Base-by-base conservation (phyloP, 108 stramenopile genomes). In the Cyclotella sp. region DNA sequence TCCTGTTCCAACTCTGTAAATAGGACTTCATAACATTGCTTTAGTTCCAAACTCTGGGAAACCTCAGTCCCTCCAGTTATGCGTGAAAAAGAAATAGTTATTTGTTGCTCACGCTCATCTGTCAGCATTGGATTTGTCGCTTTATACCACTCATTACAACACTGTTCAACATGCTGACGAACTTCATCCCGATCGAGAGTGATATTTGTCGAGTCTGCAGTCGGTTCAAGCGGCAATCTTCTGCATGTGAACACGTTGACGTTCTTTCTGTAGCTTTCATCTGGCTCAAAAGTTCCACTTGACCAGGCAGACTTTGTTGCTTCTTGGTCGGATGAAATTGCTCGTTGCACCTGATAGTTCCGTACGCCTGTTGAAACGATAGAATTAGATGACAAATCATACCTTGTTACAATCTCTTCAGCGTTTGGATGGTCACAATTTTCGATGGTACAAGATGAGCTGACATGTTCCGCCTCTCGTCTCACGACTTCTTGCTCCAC, bases 1-100 rank as follows among this genome's bases (percentile, higher is more conserved):
- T 95, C 90, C 47, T 85, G 88, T 66, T 95, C 94, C 10, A 78
- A 81, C 0, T 82, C 85, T 39, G 91, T 93, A 62, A 95, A 95
- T 40, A 95, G 43, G 11, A 90, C 60, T 12, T 72, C 49, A 63
- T 88, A 93, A 70, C 84, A 90, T 14, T 73, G 18, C 49, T 62
- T 39, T 34, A 93, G 60, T 53, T 70, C 58, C 29, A 88, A 70
- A 12, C 63, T 22, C 12, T 49, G 61, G 14, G 30, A 9, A 12
- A 15, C 60, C 34, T 39, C 30, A 19, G 29, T 62, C 53, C 28
- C n/a, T 52, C 67, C 66, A 43, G 44, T 41, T 8, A n/a, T 71
- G 2, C 52, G 57, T 9, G 26, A 24, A 77, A 91, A 91, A 21
- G 68, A 75, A 13, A 39, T 10, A 41, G 76, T 55, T 30, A 95